Evolutionary conservation across 1,284 basidiomycete species (phyloP).

Genomic region (Irpex sp.): DNA sequence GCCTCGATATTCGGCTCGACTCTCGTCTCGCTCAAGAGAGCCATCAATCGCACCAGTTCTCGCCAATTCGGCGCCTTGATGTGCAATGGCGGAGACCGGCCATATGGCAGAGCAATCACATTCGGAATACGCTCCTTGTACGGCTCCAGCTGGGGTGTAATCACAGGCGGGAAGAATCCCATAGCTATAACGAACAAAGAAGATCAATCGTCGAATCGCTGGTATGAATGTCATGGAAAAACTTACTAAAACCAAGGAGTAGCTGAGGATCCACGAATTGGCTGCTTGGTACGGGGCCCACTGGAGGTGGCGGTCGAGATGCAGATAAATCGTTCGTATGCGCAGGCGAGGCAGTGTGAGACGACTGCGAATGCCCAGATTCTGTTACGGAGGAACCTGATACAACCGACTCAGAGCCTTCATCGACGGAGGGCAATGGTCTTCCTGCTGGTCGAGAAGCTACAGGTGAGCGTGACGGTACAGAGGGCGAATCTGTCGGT

Average conservation of each 20-base stretch:
- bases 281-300: constrained; percentile 35
- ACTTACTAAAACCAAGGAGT: constrained; percentile 63
- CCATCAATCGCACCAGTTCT: constrained; percentile 68
- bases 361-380: background rate
- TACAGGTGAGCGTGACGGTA: background rate
- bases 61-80: constrained; percentile 71
- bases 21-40: constrained; percentile 60
- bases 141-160: constrained; percentile 41
- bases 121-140: constrained; percentile 61
- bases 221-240: background rate
- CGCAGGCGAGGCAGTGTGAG: background rate
- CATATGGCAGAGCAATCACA: constrained; percentile 66
- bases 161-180: constrained; percentile 57
- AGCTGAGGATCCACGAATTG: constrained; percentile 62
- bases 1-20: constrained; percentile 70
- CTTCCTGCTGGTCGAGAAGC: background rate
- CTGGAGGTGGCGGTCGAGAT: background rate
- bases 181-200: constrained; percentile 40
- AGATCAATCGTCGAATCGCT: background rate
- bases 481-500: background rate
- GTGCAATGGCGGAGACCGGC: constrained; percentile 62
- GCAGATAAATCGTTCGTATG: background rate
- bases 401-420: background rate
- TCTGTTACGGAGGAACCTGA: background rate
- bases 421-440: background rate